Evolutionary conservation across 805 yeast genomes (phyloP).

Genomic region (Osmozyma mogii): DNA sequence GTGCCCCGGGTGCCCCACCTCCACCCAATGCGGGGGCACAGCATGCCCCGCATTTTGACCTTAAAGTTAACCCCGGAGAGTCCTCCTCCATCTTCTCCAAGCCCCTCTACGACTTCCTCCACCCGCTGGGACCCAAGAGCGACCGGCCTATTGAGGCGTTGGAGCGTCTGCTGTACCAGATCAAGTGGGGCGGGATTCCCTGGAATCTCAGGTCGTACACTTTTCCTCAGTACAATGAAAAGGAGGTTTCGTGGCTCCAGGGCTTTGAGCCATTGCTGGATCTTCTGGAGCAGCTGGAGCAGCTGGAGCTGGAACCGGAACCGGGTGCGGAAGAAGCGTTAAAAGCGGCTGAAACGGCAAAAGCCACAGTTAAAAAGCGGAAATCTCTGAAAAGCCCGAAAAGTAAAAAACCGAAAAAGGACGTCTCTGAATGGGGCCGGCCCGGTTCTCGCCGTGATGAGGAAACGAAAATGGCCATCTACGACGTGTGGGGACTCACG

Average conservation of each 20-base stretch:
- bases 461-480: conserved; percentile 38
- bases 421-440: conserved; percentile 29
- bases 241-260: conserved; percentile 59
- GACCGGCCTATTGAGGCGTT: conserved; percentile 21
- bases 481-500: conserved; percentile 79
- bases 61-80: conserved; percentile 68
- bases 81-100: conserved; percentile 63
- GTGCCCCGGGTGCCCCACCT: too few species aligned
- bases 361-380: too few species aligned
- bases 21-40: too few species aligned
- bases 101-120: conserved; percentile 54
- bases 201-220: conserved; percentile 59
- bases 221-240: conserved; percentile 45
- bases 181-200: conserved; percentile 66
- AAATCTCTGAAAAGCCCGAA: conserved; percentile 2
- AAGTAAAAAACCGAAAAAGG: conserved; percentile 6
- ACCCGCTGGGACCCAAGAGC: conserved; percentile 17
- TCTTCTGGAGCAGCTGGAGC: conserved; percentile 40
- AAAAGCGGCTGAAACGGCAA: too few species aligned
- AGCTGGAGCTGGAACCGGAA: conserved; percentile 4
- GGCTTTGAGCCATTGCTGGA: conserved; percentile 50
- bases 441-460: conserved; percentile 31
- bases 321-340: too few species aligned
- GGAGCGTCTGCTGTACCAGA: conserved; percentile 24
- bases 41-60: conserved; percentile 18